Evolutionary conservation across 192 early-diverging fungal genomes (phyloP), one percentile per base, ranked within the genome.

Genomic region (Backusella australiensis): DNA sequence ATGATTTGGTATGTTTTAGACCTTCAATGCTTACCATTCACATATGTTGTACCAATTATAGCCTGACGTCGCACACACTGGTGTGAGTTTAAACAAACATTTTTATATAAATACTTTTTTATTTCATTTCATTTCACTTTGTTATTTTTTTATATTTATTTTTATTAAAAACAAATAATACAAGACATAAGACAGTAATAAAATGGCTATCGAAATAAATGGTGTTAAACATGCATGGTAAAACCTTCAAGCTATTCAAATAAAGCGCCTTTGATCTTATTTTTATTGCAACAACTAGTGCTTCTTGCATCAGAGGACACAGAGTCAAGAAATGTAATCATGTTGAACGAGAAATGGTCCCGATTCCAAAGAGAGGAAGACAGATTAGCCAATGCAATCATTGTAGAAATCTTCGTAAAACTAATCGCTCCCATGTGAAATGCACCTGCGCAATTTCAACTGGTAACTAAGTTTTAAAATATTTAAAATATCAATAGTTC

Each of bases 351-450:
- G 77, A 82, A 67, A 83, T 94, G 46, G 84, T 86, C 42, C 82
- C 84, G 52, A 86, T 94, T 44, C 77, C 87, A 69, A 88, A 87
- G 77, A 91, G 92, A 80, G 93, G 93, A 34, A 87, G 93, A 29
- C 92, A 92, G 8, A 83, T 90, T 34, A 90, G 87, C 36, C 93
- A 94, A 77, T 94, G 93, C 78, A 71, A 76, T 44, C 90, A 89
- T 81, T 94, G 93, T 77, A 90, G 91, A 23, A 87, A 90, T 75
- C 82, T 89, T 67, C 88, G 93, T 69, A 87, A 85, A 72, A 88
- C 88, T 34, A 83, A 88, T 35, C 90, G 90, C 74, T 82, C 87
- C 19, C 90, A 91, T 76, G 90, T 90, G 7, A 92, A 92, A 75
- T 94, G 93, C 67, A 88, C 88, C 35, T 94, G 93, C 76, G 81